Evolutionary conservation across 257 asterid genomes (phyloP).

Genomic region (Solanum habrochaites): DNA sequence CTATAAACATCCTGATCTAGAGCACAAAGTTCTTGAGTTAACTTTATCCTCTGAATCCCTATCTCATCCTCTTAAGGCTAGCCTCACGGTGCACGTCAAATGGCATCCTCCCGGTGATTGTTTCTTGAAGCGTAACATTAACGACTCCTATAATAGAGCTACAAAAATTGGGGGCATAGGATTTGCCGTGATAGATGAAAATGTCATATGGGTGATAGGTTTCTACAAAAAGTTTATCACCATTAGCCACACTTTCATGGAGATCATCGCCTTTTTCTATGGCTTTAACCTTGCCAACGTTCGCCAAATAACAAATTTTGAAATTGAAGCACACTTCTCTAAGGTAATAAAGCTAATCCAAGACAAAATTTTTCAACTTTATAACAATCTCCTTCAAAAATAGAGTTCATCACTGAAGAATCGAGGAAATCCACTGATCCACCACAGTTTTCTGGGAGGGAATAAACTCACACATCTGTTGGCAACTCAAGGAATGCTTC

Average conservation of each 20-base stretch:
- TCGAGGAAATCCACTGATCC: neutral
- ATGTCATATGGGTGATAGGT: neutral
- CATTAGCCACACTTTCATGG: neutral
- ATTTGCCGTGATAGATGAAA: neutral
- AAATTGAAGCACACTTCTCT: neutral
- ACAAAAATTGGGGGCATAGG: neutral
- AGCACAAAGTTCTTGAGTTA: neutral
- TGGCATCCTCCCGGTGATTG: neutral
- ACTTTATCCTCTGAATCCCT: neutral
- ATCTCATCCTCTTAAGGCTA: neutral
- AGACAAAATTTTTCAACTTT: neutral
- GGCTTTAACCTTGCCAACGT: neutral
- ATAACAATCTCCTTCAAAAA: too few relatives aligned
- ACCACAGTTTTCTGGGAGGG: neutral
- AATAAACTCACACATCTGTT: neutral
- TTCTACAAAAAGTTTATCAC: neutral
- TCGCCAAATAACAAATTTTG: neutral
- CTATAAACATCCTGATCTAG: neutral
- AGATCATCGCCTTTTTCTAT: neutral
- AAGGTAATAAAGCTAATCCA: neutral
- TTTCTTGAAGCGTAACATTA: neutral
- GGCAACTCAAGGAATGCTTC: neutral
- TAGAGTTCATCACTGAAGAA: neutral
- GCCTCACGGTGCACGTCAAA: neutral
- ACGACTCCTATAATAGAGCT: too few relatives aligned